phyloP scores from a whole-genome alignment of 805 yeast species.

The Metschnikowia kunwiensis region DNA sequence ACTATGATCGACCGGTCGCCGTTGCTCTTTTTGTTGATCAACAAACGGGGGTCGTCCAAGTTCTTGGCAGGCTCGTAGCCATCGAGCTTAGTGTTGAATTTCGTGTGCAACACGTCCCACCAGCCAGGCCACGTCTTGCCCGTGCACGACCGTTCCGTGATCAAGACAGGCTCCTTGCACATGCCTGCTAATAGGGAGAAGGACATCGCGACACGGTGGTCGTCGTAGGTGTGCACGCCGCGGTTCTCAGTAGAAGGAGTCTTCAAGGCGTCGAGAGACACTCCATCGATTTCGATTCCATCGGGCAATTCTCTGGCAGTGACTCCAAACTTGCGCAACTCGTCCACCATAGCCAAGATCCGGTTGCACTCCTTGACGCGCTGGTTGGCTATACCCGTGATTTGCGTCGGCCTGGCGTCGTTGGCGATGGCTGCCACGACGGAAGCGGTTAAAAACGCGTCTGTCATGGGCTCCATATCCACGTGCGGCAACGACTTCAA shows the following conservation, averaged over 20 bases:
- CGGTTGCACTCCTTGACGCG: slow-evolving; percentile 97
- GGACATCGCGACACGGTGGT: slow-evolving; percentile 98
- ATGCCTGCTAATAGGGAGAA: slow-evolving; percentile 84
- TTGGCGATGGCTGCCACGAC: slow-evolving; percentile 93
- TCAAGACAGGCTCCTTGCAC: slow-evolving; percentile 57
- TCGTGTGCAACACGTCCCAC: slow-evolving; percentile 90
- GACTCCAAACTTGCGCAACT: slow-evolving; percentile 89
- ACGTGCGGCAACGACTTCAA: slow-evolving; percentile 69
- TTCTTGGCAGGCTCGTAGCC: slow-evolving; percentile 56
- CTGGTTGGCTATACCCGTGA: slow-evolving; percentile 96
- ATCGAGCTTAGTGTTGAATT: slow-evolving; percentile 60
- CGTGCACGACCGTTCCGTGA: slow-evolving; percentile 87
- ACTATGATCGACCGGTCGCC: slow-evolving; percentile 63
- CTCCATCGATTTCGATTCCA: slow-evolving; percentile 85
- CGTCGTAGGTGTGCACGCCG: slow-evolving; percentile 82
- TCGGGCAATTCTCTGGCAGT: slow-evolving; percentile 80
- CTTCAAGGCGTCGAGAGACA: slow-evolving; percentile 47
- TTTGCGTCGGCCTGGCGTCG: slow-evolving; percentile 55
- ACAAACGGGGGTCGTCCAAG: slow-evolving; percentile 18
- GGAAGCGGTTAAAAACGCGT: slow-evolving; percentile 94
- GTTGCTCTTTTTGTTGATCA: slow-evolving; percentile 27
- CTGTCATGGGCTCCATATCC: slow-evolving; percentile 99
- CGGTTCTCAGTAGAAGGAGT: slow-evolving; percentile 49
- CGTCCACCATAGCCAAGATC: slow-evolving; percentile 89
- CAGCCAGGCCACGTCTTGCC: slow-evolving; percentile 99